phyloP scores from a whole-genome alignment of 2,329 filamentous ascomycete species.

The Lachnellula cervina region DNA sequence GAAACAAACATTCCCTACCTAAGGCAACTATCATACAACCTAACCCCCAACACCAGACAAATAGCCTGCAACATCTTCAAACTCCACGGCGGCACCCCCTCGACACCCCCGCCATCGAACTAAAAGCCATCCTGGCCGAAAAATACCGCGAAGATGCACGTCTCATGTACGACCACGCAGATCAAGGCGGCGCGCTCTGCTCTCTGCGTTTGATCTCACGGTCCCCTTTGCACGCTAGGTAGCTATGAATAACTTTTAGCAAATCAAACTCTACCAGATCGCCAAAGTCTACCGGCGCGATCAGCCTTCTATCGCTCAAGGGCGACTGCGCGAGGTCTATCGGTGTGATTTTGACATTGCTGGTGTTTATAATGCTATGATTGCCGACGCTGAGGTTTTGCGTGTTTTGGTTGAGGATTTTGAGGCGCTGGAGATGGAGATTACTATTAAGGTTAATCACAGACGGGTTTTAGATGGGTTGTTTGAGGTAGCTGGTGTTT shows the following conservation, averaged over 20 bases:
- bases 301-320: conserved; percentile 82
- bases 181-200: conserved; percentile 81
- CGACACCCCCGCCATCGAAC: conserved; percentile 80
- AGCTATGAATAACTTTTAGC: conserved; percentile 81
- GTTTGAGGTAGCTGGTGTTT: conserved; percentile 86
- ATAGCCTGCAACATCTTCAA: conserved; percentile 77
- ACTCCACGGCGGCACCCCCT: conserved; percentile 76
- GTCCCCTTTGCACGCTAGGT: conserved; percentile 90
- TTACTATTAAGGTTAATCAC: conserved; percentile 92
- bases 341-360: conserved; percentile 97
- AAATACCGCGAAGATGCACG: conserved; percentile 93
- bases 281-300: conserved; percentile 84
- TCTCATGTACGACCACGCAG: conserved; percentile 84
- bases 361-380: conserved; percentile 80
- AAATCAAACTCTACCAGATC: conserved; percentile 91
- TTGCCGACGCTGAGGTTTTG: conserved; percentile 86
- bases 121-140: conserved; percentile 78
- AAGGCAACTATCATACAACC: conserved; percentile 57
- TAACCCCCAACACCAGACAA: conserved; percentile 67
- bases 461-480: conserved; percentile 89
- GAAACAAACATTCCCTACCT: too few species aligned
- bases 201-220: conserved; percentile 83
- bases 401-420: conserved; percentile 83
- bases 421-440: conserved; percentile 68
- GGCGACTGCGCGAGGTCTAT: conserved; percentile 92